Evolutionary conservation across 1,284 basidiomycete genomes (phyloP).

Genomic region (Phlebopus sp.): DNA sequence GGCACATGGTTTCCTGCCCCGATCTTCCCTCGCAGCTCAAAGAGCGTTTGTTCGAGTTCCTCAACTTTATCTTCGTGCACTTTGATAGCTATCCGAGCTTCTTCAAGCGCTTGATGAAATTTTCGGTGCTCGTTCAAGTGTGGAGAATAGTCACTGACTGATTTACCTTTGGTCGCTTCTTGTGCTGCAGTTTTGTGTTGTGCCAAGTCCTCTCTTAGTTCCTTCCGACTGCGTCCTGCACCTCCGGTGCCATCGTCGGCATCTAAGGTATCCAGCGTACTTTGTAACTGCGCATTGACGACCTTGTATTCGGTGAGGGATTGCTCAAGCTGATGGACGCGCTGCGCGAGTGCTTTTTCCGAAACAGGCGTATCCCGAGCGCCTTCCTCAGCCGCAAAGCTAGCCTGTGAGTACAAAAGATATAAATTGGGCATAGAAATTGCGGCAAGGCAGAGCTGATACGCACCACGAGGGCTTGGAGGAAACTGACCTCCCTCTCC

Average conservation of each 20-base stretch:
- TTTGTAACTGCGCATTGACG: slow-evolving; percentile 42
- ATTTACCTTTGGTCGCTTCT: slow-evolving; percentile 44
- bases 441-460: not conserved
- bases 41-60: slow-evolving; percentile 65
- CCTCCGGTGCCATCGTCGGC: slow-evolving; percentile 29
- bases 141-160: not conserved
- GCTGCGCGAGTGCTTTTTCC: slow-evolving; percentile 35
- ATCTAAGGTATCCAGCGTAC: slow-evolving; percentile 42
- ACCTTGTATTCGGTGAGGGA: slow-evolving; percentile 55
- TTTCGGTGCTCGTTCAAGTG: not conserved
- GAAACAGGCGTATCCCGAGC: slow-evolving; percentile 20
- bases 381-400: slow-evolving; percentile 55
- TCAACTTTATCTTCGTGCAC: slow-evolving; percentile 54
- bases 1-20: slow-evolving; percentile 77
- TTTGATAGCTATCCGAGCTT: slow-evolving; percentile 35
- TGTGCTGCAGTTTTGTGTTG: slow-evolving; percentile 37
- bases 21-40: slow-evolving; percentile 71
- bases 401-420: slow-evolving; percentile 41
- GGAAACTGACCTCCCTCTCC: slow-evolving; percentile 59
- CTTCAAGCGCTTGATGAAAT: slow-evolving; percentile 40
- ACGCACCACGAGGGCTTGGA: slow-evolving; percentile 62
- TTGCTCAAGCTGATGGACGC: slow-evolving; percentile 56
- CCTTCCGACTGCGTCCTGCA: slow-evolving; percentile 32
- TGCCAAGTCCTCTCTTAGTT: slow-evolving; percentile 43
- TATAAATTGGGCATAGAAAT: not conserved